A percentile compares a stretch with the other conserved stretches of the same genome.
These are phyloP conservation scores for Closterium sp. DNA, from an alignment of 139 green algal genomes.

Conservation along the genomic window DNA sequence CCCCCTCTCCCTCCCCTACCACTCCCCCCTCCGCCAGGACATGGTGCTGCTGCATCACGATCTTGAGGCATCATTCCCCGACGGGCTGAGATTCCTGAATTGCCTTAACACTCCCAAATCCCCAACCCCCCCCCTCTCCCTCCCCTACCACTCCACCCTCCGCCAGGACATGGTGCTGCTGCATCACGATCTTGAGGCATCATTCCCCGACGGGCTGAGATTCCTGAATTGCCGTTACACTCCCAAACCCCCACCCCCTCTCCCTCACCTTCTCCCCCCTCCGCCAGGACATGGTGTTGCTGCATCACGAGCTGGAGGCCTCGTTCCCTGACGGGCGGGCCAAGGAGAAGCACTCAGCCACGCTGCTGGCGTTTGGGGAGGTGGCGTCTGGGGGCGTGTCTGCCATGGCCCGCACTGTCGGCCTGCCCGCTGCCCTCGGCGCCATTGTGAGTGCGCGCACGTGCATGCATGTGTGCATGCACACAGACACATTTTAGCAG, in stretches of 20 bases:
- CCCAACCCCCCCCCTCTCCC: too few species aligned
- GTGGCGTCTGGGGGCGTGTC: neutral
- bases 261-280: too few species aligned
- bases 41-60: too few species aligned
- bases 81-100: too few species aligned
- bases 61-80: too few species aligned
- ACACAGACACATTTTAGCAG: neutral
- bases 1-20: neutral
- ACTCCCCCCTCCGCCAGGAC: too few species aligned
- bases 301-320: conserved; percentile 1
- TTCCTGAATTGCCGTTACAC: too few species aligned
- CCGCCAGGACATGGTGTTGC: conserved; percentile 5
- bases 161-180: conserved; percentile 1
- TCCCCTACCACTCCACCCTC: too few species aligned
- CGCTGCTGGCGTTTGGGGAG: conserved; percentile 8
- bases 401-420: neutral
- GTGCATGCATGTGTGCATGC: neutral
- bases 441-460: neutral
- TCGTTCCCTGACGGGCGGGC: neutral
- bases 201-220: neutral
- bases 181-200: neutral
- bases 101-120: too few species aligned
- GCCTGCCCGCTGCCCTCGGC: neutral
- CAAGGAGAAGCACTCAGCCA: neutral
- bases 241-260: too few species aligned